Evolutionary conservation across 495 filamentous ascomycete species (phyloP).

Genomic region (Trypethelium eluteriae): DNA sequence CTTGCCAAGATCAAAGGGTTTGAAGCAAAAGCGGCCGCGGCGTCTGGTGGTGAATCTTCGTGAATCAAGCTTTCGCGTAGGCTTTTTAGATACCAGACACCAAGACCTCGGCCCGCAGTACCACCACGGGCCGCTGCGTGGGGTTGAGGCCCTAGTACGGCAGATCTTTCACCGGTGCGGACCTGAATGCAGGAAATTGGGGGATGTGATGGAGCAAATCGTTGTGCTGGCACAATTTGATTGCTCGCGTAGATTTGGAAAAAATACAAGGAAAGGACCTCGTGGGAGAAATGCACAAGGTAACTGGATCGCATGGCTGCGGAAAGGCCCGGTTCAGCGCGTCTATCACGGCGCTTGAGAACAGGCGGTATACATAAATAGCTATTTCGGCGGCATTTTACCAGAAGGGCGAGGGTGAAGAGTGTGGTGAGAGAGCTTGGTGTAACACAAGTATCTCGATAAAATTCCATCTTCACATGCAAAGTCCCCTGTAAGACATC

Average conservation of each 20-base stretch:
- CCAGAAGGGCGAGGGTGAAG: too few species aligned
- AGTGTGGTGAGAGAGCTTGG: neutral
- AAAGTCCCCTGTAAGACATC: neutral
- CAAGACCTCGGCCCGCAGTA: slow-evolving; percentile 6
- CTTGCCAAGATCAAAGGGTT: slow-evolving; percentile 4
- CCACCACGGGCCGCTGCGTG: slow-evolving; percentile 7
- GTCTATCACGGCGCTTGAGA: neutral
- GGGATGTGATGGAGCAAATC: neutral
- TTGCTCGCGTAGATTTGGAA: neutral
- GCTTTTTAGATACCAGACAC: neutral
- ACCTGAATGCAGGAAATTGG: neutral
- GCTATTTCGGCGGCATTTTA: neutral
- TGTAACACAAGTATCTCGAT: neutral
- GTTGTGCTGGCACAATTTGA: slow-evolving; percentile 4
- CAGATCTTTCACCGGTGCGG: neutral
- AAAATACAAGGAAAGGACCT: neutral
- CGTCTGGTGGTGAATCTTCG: neutral
- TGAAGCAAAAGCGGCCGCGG: slow-evolving; percentile 4
- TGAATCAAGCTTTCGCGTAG: slow-evolving; percentile 12
- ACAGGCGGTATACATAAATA: slow-evolving; percentile 12
- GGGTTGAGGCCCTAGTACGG: neutral
- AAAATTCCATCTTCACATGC: slow-evolving; percentile 1
- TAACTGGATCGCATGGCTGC: neutral
- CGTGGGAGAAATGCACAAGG: neutral
- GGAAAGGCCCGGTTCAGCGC: neutral